Conservation (phyloP, 2,329 filamentous ascomycete genomes). For the Ascochyta viciae-villosae region DNA sequence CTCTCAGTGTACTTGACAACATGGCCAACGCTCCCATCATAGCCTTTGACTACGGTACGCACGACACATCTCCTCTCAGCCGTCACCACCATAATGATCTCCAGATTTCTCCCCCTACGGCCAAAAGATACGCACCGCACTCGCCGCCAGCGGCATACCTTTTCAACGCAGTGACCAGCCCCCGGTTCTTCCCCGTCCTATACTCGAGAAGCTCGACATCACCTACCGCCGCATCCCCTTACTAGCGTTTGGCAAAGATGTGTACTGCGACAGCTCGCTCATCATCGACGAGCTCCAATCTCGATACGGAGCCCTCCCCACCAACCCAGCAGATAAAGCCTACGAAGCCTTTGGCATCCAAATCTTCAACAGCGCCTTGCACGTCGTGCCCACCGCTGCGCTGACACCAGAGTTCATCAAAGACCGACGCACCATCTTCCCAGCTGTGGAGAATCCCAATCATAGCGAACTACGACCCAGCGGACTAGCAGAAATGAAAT, state of each 20-base stretch:
- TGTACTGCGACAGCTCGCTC: conserved; percentile 74
- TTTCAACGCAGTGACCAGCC: conserved; percentile 59
- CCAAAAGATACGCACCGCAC: conserved; percentile 6
- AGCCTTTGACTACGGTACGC: conserved; percentile 12
- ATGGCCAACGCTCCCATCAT: conserved; percentile 3
- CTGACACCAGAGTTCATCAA: conserved; percentile 8
- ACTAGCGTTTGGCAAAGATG: conserved; percentile 68
- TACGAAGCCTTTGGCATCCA: conserved; percentile 9
- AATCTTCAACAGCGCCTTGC: conserved; percentile 3
- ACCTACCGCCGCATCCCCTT: conserved; percentile 74
- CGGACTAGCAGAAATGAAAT: conserved; percentile 10
- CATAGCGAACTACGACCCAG: conserved; percentile 9
- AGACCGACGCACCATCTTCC: conserved; percentile 11
- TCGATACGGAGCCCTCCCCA: conserved; percentile 47
- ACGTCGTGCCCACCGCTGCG: conserved; percentile 11
- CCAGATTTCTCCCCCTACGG: conserved; percentile 14
- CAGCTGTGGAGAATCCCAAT: neutral
- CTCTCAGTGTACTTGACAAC: neutral
- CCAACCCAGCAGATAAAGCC: conserved; percentile 48
- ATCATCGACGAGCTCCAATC: conserved; percentile 71
- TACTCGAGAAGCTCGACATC: conserved; percentile 67
- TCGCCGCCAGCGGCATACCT: conserved; percentile 2
- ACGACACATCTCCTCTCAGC: neutral
- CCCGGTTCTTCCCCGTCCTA: conserved; percentile 69
- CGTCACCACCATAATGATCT: neutral